Conservation (phyloP, 225 moss, liverwort and hornwort genomes). For the Marchantia paleacea region DNA sequence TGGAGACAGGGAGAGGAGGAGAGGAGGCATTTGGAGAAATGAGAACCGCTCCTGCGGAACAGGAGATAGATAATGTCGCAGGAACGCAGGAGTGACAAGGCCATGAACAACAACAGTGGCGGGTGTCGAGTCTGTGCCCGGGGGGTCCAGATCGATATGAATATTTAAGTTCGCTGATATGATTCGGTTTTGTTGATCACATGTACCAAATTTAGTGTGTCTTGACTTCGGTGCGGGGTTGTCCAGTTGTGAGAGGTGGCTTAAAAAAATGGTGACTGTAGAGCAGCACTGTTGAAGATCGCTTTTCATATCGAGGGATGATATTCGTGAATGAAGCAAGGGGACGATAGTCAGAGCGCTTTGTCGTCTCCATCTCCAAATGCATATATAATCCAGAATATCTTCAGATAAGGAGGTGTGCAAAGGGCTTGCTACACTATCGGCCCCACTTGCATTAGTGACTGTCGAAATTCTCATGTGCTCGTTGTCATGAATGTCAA, state of each 20-base stretch:
- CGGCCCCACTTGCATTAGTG: constrained; percentile 1
- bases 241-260: background rate
- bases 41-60: background rate
- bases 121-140: too few relatives aligned
- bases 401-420: background rate
- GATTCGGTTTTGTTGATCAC: background rate
- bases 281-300: background rate
- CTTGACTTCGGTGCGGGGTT: background rate
- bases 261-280: background rate
- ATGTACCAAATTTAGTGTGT: background rate
- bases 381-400: background rate
- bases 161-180: background rate
- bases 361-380: background rate
- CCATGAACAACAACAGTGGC: background rate
- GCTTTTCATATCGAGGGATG: background rate
- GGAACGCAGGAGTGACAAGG: background rate
- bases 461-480: constrained; percentile 8
- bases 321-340: background rate
- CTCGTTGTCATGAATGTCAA: constrained; percentile 2
- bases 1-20: background rate
- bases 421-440: background rate
- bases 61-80: background rate
- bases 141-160: background rate
- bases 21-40: background rate
- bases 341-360: background rate